Evolutionary conservation across 2,329 filamentous ascomycete genomes (phyloP).

Genomic region (Neurospora sp.): DNA sequence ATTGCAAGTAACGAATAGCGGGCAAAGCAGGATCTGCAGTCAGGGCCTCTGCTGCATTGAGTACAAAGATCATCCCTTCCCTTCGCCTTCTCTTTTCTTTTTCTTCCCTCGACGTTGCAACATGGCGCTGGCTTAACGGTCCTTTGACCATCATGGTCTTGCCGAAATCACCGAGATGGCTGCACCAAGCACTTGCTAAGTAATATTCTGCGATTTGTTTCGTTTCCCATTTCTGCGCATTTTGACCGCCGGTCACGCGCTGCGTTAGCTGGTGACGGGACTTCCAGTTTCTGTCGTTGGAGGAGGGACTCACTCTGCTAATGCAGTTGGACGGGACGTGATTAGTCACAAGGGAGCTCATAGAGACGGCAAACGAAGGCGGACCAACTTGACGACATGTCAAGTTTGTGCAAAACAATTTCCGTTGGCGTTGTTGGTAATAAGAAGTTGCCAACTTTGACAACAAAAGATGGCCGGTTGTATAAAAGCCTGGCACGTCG

Average conservation of each 20-base stretch:
- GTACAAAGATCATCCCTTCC: not conserved
- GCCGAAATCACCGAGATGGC: not conserved
- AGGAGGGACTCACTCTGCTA: not conserved
- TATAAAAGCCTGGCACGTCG: not conserved
- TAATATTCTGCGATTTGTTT: not conserved
- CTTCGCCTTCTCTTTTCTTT: not conserved
- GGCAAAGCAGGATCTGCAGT: not conserved
- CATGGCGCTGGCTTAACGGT: not conserved
- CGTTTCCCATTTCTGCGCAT: not conserved
- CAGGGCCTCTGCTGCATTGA: not conserved
- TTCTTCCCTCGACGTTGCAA: not conserved
- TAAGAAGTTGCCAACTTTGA: not conserved
- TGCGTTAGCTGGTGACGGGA: not conserved
- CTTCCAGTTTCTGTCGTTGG: not conserved
- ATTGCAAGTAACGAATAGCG: not conserved
- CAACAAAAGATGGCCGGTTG: not conserved
- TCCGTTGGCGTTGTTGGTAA: not conserved
- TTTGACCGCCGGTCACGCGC: not conserved
- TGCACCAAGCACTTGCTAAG: not conserved
- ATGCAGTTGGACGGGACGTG: not conserved
- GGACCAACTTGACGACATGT: not conserved
- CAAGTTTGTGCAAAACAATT: not conserved
- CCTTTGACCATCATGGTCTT: not conserved
- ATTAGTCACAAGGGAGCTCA: not conserved
- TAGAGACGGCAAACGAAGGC: not conserved